Evolutionary conservation across 768 basidiomycete species (phyloP), one percentile per base, ranked within the genome.

Genomic region (Cytidiella melzeri): DNA sequence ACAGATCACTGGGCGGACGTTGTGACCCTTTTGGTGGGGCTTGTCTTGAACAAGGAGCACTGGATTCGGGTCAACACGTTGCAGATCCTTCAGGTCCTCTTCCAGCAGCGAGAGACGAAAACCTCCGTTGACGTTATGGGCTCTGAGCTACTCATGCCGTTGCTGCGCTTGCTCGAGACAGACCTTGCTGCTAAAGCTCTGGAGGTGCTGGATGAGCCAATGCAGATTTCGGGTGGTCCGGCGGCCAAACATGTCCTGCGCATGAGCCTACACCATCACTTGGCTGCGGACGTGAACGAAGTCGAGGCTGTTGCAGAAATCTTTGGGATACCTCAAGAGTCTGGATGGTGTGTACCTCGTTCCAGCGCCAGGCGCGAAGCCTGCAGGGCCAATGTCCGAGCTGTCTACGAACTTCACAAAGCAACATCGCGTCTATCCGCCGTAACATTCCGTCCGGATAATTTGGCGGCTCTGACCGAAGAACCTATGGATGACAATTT

Each of bases 201-300:
- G 41, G 93, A 94, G 42, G 91, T 97, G n/a, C 75, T 97, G 5
- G 92, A 96, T 58, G 87, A 93, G 57, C 92, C 92, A 0, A 81
- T 89, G 66, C 79, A 76, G 18, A 84, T 92, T 68, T 80, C 81
- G 1, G 80, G 83, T 38, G 85, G 87, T 20, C 82, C 80, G 41
- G 76, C 84, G 0, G 88, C 90, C 1, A 86, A 86, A 51, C 86
- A 91, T 56, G 87, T 93, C n/a, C 73, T 94, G 20, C 80, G 90
- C 5, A 92, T 94, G 89, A 92, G 92, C 65, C 84, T 93, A 80
- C 83, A 87, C 55, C 62, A 75, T 20, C 76, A 74, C 24, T 64
- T 73, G 13, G 64, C 67, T 27, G 62, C 69, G 24, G 61, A 69
- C 21, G 69, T 74, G 15, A 57, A 69, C 13, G 70, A 77, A 38